Conservation (phyloP, 208 protist species). For the Wallacemonas sp. region DNA sequence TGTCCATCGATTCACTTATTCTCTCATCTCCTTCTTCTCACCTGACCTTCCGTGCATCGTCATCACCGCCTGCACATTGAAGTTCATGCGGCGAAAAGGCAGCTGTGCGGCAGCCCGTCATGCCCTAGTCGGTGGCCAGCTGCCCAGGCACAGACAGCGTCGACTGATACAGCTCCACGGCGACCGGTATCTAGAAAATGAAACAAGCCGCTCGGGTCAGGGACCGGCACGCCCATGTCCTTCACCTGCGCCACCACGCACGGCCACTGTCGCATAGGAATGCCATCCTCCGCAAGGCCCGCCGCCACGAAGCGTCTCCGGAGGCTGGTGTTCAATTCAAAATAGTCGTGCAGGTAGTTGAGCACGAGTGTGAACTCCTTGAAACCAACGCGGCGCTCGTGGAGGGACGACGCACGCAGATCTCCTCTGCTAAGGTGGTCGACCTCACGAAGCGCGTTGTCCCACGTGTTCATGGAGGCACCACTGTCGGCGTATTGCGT, state of each 20-base stretch:
- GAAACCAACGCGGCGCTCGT: neutral
- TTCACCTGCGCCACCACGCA: neutral
- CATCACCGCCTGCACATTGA: too few species aligned
- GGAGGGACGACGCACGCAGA: neutral
- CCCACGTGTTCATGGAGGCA: too few species aligned
- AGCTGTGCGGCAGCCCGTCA: too few species aligned
- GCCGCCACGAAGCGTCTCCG: too few species aligned
- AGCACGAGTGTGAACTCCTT: neutral
- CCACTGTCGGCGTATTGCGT: too few species aligned
- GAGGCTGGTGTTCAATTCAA: neutral
- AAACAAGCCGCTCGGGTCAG: neutral
- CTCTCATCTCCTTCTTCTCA: too few species aligned
- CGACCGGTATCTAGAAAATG: neutral
- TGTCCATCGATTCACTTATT: too few species aligned
- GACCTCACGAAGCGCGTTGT: too few species aligned
- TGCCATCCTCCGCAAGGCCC: neutral
- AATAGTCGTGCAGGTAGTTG: neutral
- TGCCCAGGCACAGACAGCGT: neutral
- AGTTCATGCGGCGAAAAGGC: too few species aligned
- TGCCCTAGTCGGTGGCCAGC: too few species aligned
- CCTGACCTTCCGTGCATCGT: too few species aligned
- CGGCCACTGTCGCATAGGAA: neutral
- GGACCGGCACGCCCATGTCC: neutral
- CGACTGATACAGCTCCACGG: neutral
- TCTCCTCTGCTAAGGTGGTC: neutral